Evolutionary conservation across 2,329 filamentous ascomycete genomes (phyloP), one percentile per base, ranked within the genome.

Genomic region (Diplodia scrobiculata): DNA sequence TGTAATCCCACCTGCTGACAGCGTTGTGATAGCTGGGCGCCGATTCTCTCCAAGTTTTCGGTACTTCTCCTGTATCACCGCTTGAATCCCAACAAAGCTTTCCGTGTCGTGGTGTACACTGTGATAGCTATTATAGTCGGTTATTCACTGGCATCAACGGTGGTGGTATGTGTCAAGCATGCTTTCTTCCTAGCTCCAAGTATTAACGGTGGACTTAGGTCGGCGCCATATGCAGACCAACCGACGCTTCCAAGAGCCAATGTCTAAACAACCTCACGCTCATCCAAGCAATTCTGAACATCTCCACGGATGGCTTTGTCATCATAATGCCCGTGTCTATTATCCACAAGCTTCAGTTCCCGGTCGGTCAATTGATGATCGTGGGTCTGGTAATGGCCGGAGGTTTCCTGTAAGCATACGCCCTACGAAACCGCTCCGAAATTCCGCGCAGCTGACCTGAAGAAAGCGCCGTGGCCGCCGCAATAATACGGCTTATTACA

Each of bases 21-120:
- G 13, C 21, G 17, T 29, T 27, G 11, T 27, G 14, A 6, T 7
- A 60, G 55, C 17, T 60, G 55, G 55, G 55, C 55, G 17, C 55
- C 55, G 11, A 60, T 60, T 17, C 55, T 60, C 7, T 60, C 38
- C 13, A 60, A 60, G 21, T 48, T 60, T 29, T 60, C 55, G 21
- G 32, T 60, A n/a, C 41, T 60, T 17, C 17, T 60, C 6, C 21
- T 60, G 9, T 60, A 60, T 21, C 55, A 60, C 17, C 55, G 25
- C 9, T n/a, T 60, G 25, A 60, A 47, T 7, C 55, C 55, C 17
- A 60, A 17, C 27, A 60, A 47, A 32, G 21, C 41, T n/a, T 60
- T 60, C 17, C 55, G 55, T 25, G 14, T 60, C 17, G 9, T 25
- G 19, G 32, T 48, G 32, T 60, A 60, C 25, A 10, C 19, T 19